Percentiles rank a stretch among this genome's conserved stretches.
Evolutionary conservation across 2,329 filamentous ascomycete species (phyloP).

Genomic region (Cladosporium sphaerospermum): DNA sequence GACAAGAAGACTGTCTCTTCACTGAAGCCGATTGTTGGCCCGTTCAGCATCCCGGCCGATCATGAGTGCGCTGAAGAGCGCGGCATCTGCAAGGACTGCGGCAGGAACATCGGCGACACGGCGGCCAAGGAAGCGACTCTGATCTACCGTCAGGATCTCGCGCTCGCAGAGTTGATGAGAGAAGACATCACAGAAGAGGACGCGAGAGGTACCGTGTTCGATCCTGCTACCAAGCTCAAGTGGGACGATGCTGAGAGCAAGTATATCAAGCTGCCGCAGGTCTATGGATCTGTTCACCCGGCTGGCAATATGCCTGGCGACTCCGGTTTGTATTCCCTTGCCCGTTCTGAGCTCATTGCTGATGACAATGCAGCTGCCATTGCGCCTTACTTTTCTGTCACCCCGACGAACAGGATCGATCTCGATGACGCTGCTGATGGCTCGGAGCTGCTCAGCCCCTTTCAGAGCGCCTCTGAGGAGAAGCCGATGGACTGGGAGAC

Average conservation of each 20-base stretch:
- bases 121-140: neutral
- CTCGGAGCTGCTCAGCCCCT: too few relatives aligned
- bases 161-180: neutral
- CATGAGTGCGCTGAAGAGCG: neutral
- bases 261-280: neutral
- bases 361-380: too few relatives aligned
- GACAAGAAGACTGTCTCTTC: neutral
- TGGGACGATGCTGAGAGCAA: neutral
- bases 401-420: too few relatives aligned
- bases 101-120: neutral
- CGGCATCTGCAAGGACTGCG: slow-evolving; percentile 7
- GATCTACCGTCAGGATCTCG: neutral
- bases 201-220: neutral
- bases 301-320: too few relatives aligned
- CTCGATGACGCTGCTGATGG: too few relatives aligned
- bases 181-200: neutral
- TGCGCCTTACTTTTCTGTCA: too few relatives aligned
- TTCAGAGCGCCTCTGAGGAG: too few relatives aligned
- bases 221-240: neutral
- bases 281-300: too few relatives aligned
- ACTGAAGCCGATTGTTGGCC: neutral
- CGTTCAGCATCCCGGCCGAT: neutral
- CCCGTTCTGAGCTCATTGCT: too few relatives aligned
- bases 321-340: too few relatives aligned
- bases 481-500: too few relatives aligned